Percentiles rank a stretch among this genome's conserved stretches.
phyloP scores from a whole-genome alignment of 2,329 filamentous ascomycete genomes.

The Gyromitra esculenta region DNA sequence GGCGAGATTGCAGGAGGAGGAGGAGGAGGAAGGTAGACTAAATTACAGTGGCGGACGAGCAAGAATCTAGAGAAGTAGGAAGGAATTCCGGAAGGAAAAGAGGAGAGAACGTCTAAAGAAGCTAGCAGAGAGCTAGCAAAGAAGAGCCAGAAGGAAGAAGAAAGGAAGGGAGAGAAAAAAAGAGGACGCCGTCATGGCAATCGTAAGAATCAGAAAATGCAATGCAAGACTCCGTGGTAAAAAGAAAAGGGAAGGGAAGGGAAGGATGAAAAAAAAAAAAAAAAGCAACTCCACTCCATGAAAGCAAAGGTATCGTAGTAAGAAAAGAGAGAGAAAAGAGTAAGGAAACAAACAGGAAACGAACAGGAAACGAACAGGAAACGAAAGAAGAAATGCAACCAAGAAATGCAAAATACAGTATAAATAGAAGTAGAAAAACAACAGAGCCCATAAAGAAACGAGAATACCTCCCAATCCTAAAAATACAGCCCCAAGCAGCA shows the following conservation, averaged over 20 bases:
- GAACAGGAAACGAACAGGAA: too few species aligned
- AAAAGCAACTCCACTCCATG: constrained; percentile 26
- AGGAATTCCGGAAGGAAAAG: too few species aligned
- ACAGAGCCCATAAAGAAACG: too few species aligned
- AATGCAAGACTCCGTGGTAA: constrained; percentile 28
- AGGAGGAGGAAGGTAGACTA: too few species aligned
- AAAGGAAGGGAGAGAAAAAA: constrained; percentile 1
- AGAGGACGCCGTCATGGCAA: constrained; percentile 33
- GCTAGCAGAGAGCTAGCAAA: neutral
- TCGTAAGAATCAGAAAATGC: constrained; percentile 24
- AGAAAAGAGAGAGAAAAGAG: neutral
- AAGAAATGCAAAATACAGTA: too few species aligned
- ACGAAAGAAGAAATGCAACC: too few species aligned
- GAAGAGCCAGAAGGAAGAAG: neutral
- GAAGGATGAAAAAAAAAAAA: neutral
- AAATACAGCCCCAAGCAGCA: constrained; percentile 19
- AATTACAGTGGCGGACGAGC: too few species aligned
- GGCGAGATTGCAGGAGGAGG: too few species aligned
- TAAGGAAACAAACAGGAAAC: too few species aligned
- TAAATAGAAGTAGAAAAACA: too few species aligned
- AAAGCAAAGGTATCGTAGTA: constrained; percentile 22
- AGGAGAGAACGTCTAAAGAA: neutral
- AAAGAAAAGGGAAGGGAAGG: neutral
- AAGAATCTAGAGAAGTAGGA: too few species aligned
- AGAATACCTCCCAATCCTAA: constrained; percentile 21